Conservation (phyloP, 192 early-diverging fungal genomes). For the Obelidium mucronatum region DNA sequence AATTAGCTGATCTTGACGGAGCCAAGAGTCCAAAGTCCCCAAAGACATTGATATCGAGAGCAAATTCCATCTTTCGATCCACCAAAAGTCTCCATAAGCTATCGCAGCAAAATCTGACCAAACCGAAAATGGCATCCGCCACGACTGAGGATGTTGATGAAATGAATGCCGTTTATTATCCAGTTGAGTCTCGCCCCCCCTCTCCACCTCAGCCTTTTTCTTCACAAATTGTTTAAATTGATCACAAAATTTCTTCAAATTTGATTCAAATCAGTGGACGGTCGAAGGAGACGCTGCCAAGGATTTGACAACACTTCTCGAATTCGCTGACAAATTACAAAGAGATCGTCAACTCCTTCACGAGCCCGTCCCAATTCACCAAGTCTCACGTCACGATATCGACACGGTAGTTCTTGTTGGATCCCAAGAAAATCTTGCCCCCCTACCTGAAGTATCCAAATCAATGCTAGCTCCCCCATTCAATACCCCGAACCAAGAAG, state of each 20-base stretch:
- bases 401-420: slow-evolving; percentile 21
- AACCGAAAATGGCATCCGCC: background rate
- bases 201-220: too few relatives aligned
- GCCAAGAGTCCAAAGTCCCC: slow-evolving; percentile 7
- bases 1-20: background rate
- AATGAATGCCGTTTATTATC: slow-evolving; percentile 26
- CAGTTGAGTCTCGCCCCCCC: background rate
- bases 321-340: slow-evolving; percentile 1
- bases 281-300: slow-evolving; percentile 2
- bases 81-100: background rate
- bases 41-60: background rate
- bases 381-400: background rate
- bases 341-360: background rate
- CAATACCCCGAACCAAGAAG: too few relatives aligned
- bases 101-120: slow-evolving; percentile 1
- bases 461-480: background rate
- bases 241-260: too few relatives aligned
- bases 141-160: slow-evolving; percentile 6
- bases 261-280: slow-evolving; percentile 18
- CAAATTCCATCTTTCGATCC: background rate
- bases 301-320: slow-evolving; percentile 2
- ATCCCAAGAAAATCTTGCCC: background rate
- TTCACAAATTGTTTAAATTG: background rate
- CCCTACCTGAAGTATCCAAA: background rate
- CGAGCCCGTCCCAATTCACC: background rate